Evolutionary conservation across 345 rosid genomes (phyloP).

Genomic region (Rhodomyrtus tomentosa): DNA sequence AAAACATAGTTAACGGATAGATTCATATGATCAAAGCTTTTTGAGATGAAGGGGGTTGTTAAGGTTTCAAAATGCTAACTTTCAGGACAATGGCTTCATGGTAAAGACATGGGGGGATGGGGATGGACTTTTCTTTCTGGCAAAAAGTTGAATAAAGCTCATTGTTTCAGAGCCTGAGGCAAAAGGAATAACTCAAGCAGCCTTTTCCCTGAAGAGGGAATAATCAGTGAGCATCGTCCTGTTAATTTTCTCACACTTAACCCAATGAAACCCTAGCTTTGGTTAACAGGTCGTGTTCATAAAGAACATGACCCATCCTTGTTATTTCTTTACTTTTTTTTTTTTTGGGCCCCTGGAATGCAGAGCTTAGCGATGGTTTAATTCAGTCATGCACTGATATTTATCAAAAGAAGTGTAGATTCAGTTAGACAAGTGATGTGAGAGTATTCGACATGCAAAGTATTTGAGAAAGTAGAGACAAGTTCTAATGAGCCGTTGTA

Average conservation of each 20-base stretch:
- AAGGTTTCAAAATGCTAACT: not conserved
- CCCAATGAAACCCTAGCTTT: not conserved
- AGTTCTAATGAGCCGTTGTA: not conserved
- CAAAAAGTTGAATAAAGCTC: not conserved
- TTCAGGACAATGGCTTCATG: not conserved
- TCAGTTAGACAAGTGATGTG: not conserved
- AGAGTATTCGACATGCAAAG: not conserved
- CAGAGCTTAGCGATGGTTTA: not conserved
- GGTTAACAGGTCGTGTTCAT: not conserved
- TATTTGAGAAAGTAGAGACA: not conserved
- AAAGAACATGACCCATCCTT: not conserved
- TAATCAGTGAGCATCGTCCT: not conserved
- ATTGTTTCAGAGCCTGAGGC: not conserved
- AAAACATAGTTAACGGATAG: not conserved
- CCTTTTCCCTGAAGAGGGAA: not conserved
- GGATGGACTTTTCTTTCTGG: not conserved
- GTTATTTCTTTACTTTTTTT: not conserved
- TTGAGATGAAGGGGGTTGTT: not conserved
- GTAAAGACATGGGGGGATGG: not conserved
- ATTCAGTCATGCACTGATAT: not conserved
- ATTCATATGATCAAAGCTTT: not conserved
- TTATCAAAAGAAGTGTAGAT: not conserved
- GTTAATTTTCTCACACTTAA: not conserved
- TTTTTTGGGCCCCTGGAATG: not conserved
- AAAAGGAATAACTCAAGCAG: not conserved